Evolutionary conservation across 139 green algal genomes (phyloP).

Genomic region (Microglena sp.): DNA sequence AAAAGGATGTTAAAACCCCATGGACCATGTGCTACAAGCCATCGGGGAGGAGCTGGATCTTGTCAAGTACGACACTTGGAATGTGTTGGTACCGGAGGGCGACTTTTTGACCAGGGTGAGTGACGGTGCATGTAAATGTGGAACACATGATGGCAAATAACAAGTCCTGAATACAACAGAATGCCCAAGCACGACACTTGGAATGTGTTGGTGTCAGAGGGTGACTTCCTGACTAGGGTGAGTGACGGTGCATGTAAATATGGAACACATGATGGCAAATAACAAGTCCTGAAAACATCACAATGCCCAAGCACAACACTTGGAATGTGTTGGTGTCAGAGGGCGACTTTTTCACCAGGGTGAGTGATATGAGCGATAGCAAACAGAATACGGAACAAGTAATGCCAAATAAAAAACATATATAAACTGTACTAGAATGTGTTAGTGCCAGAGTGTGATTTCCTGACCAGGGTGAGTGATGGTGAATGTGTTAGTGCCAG

Average conservation of each 20-base stretch:
- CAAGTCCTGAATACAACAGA: too few species aligned
- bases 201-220: slow-evolving; percentile 92
- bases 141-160: too few species aligned
- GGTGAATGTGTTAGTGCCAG: too few species aligned
- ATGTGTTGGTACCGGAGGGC: slow-evolving; percentile 88
- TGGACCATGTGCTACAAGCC: slow-evolving; percentile 55
- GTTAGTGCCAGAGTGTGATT: slow-evolving; percentile 84
- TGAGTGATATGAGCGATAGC: too few species aligned
- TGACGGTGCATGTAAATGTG: too few species aligned
- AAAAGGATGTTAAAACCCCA: too few species aligned
- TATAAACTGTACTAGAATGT: slow-evolving; percentile 93
- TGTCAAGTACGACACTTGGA: slow-evolving; percentile 77
- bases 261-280: too few species aligned
- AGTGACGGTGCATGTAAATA: too few species aligned
- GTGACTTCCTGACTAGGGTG: slow-evolving; percentile 54
- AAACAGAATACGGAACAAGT: too few species aligned
- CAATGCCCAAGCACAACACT: slow-evolving; percentile 52
- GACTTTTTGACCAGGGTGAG: slow-evolving; percentile 48
- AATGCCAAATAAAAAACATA: too few species aligned
- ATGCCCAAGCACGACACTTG: slow-evolving; percentile 70
- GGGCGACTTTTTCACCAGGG: slow-evolving; percentile 58
- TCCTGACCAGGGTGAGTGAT: too few species aligned
- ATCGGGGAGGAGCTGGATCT: slow-evolving; percentile 72
- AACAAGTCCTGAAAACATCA: too few species aligned
- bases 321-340: slow-evolving; percentile 95